Base-by-base conservation (phyloP, 2,329 filamentous ascomycete genomes). In the Penicillium sp. region DNA sequence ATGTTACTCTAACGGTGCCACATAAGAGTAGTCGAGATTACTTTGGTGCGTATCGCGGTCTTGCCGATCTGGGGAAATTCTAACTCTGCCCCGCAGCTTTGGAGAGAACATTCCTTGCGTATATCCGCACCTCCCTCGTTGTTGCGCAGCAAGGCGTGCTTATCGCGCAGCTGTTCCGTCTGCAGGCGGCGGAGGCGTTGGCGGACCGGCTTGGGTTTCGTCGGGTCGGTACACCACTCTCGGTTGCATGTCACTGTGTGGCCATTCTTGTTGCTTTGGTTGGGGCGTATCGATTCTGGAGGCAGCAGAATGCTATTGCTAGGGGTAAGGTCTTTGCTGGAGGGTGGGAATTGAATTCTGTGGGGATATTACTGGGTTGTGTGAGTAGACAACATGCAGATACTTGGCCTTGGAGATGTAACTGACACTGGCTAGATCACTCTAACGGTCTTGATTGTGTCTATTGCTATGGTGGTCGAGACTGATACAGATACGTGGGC, bases 71-170 rank as follows among this genome's bases (percentile, higher is more conserved):
- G 15, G 3, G 3, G 40, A 46, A 43, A 51, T 35, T 12, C 51
- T 46, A 33, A 54, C 22, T 32, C 28, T 42, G 8, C 6, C 13
- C 26, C 32, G 1, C 59, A 88, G 85, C 85, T 33, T 77, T 88
- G 48, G 84, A 89, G 67, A 75, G 85, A 49, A 89, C 85, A 17
- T 89, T 84, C 62, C 77, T 89, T 17, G 83, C 77, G 28, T 88
- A 88, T 64, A 75, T 88, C 28, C 79, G 85, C 19, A 88, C 84
- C 2, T 86, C 83, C 0, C 68, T 85, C 33, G 75, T 78, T n/a
- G 72, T 88, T 34, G 81, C 83, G 13, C 83, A 87, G 69, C 70
- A 82, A 19, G 83, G 84, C 17, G 78, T 84, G 3, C 59, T 80
- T 3, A 76, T 84, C 26, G 80, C 83, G 0, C 85, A 88, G 61